These are phyloP conservation scores for Zymoseptoria brevis DNA, from an alignment of 2,329 filamentous ascomycete species.

Conservation along the genomic window DNA sequence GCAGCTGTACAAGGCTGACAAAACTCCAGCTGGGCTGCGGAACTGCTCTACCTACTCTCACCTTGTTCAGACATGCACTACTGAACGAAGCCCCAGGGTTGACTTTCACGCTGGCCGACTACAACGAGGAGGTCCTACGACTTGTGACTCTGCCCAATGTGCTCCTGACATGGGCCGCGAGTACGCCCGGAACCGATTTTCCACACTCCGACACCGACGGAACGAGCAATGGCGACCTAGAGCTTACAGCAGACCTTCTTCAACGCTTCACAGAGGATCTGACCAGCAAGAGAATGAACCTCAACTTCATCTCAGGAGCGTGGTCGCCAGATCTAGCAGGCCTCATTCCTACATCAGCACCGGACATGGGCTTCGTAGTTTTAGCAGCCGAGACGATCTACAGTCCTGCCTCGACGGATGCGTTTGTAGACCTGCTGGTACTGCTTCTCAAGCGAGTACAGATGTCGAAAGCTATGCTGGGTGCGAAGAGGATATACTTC, in stretches of 20 bases:
- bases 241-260: conserved; percentile 53
- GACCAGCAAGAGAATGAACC: conserved; percentile 40
- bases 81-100: conserved; percentile 40
- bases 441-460: conserved; percentile 47
- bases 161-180: conserved; percentile 54
- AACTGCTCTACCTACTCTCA: conserved; percentile 63
- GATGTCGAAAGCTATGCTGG: conserved; percentile 56
- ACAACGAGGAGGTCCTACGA: conserved; percentile 68
- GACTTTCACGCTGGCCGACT: conserved; percentile 64
- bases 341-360: conserved; percentile 40
- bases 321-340: conserved; percentile 59
- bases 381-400: conserved; percentile 79
- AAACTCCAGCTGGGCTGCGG: conserved; percentile 64
- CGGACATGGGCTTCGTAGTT: conserved; percentile 44
- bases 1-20: not conserved
- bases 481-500: conserved; percentile 75
- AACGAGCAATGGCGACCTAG: conserved; percentile 48
- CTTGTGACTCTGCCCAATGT: conserved; percentile 75
- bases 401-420: conserved; percentile 60
- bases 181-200: conserved; percentile 6
- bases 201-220: not conserved
- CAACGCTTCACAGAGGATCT: conserved; percentile 52
- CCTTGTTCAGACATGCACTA: conserved; percentile 58
- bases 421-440: conserved; percentile 62
- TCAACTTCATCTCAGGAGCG: conserved; percentile 65